Percentiles rank a stretch among this genome's conserved stretches.
Evolutionary conservation across 768 basidiomycete genomes (phyloP).

Genomic region (Mycena pura): DNA sequence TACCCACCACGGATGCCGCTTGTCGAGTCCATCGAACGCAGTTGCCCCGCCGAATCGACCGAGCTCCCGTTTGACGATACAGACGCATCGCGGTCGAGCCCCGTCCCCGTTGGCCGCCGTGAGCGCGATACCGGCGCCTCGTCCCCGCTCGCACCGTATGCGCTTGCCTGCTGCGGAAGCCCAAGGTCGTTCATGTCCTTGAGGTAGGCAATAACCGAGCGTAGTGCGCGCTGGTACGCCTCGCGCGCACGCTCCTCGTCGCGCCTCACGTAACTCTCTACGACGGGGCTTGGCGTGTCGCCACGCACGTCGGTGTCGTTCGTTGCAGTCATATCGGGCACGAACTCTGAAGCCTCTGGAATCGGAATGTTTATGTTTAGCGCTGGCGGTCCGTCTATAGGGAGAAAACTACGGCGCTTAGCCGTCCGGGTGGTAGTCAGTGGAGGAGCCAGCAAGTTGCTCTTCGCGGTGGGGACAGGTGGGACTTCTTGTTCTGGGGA

Average conservation of each 20-base stretch:
- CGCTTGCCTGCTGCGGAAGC: slow-evolving; percentile 66
- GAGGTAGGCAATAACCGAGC: slow-evolving; percentile 94
- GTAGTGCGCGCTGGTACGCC: slow-evolving; percentile 79
- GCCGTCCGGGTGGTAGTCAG: slow-evolving; percentile 55
- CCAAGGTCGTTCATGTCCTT: slow-evolving; percentile 94
- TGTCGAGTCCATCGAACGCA: slow-evolving; percentile 72
- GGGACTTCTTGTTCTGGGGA: slow-evolving; percentile 31
- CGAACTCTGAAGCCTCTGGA: slow-evolving; percentile 67
- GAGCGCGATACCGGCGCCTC: slow-evolving; percentile 53
- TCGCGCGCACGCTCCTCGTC: slow-evolving; percentile 79
- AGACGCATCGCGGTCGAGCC: slow-evolving; percentile 63
- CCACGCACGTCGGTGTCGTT: slow-evolving; percentile 38
- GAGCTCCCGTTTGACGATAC: slow-evolving; percentile 54
- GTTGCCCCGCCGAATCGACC: slow-evolving; percentile 55
- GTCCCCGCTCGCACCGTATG: slow-evolving; percentile 62
- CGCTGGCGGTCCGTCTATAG: slow-evolving; percentile 76
- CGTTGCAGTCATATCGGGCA: slow-evolving; percentile 55
- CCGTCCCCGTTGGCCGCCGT: slow-evolving; percentile 73
- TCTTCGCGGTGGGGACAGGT: slow-evolving; percentile 33
- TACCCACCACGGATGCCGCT: slow-evolving; percentile 64
- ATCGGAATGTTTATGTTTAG: slow-evolving; percentile 61
- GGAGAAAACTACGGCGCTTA: slow-evolving; percentile 89
- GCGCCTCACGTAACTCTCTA: slow-evolving; percentile 54
- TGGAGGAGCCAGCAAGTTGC: slow-evolving; percentile 48
- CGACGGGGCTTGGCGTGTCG: slow-evolving; percentile 52